Base-by-base conservation (phyloP, 2,329 filamentous ascomycete genomes). In the Gyromitra esculenta region DNA sequence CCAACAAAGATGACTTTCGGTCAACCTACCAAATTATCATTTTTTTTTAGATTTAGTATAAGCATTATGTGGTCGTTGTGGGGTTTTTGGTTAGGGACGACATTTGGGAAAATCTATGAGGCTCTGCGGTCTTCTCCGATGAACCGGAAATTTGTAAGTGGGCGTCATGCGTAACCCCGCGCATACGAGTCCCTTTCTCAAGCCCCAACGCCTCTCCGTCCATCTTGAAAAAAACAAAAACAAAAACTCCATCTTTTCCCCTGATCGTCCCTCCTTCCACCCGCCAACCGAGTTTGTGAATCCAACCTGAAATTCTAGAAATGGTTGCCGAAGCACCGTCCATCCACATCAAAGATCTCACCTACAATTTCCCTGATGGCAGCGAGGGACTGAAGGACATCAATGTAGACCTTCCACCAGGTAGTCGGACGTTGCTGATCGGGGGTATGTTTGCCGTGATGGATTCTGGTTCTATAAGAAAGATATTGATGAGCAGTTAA, bases 361-460 rank as follows among this genome's bases (percentile, higher is more conserved):
- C 90, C 78, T 99, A 98, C 87, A 90, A 88, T 57, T 99, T 98
- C 85, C 92, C 91, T 15, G 92, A 97, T 86, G 91, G 92, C 82
- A 90, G 91, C 57, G 89, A 88, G n/a, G 96, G 95, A 73, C 87
- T 99, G 41, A 85, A 87, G 65, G 85, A 94, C 83, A 88, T 99
- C 81, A 87, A 85, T 35, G 88, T 99, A 70, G 86, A 90, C 77
- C 89, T 98, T 31, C 95, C 96, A 1, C 86, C 93, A 0, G 90
- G 91, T 73, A 96, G 92, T 76, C 91, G 96, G 77, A 97, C 95
- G 1, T 89, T 98, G 13, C 88, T 98, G 52, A 96, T 98, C 82
- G 96, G 96, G 81, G 95, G 76, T 78, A 76, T 11, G 72, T 72
- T 18, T 41, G 1, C 41, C 21, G 1, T 62, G 39, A 39, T 70